A percentile compares a stretch with the other conserved stretches of the same genome.
Conservation (phyloP, 2,329 filamentous ascomycete genomes). For the Aspergillus piperis region DNA sequence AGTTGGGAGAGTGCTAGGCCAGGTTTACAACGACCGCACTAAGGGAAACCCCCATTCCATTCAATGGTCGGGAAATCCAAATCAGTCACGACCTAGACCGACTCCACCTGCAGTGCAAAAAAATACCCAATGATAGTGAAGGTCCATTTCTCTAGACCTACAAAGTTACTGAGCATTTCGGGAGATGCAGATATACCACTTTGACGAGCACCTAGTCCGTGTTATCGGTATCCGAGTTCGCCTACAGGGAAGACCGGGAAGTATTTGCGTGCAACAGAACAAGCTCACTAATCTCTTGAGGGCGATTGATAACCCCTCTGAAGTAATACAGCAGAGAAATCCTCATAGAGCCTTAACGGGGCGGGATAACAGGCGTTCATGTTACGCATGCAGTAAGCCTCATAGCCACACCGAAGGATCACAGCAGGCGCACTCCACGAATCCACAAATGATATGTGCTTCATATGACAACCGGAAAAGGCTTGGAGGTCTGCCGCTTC, state of each 20-base stretch:
- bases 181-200: no score
- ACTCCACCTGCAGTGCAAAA: not conserved
- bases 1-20: no score
- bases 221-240: no score
- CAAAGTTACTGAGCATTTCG: no score
- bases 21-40: not conserved
- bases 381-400: not conserved
- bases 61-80: not conserved
- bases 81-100: not conserved
- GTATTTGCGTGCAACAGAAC: no score
- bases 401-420: not conserved
- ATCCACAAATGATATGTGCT: not conserved
- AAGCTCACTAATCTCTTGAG: no score
- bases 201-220: no score
- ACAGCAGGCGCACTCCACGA: not conserved
- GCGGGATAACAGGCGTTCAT: not conserved
- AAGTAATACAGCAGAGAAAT: not conserved
- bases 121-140: not conserved
- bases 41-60: not conserved
- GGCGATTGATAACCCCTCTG: no score
- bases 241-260: no score
- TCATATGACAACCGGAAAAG: no score
- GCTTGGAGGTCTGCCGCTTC: no score
- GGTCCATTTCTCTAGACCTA: no score
- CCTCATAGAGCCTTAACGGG: not conserved